Percentiles rank a stretch among this genome's conserved stretches.
Conservation (phyloP, 1,284 basidiomycete genomes). For the Wallemia ichthyophaga region DNA sequence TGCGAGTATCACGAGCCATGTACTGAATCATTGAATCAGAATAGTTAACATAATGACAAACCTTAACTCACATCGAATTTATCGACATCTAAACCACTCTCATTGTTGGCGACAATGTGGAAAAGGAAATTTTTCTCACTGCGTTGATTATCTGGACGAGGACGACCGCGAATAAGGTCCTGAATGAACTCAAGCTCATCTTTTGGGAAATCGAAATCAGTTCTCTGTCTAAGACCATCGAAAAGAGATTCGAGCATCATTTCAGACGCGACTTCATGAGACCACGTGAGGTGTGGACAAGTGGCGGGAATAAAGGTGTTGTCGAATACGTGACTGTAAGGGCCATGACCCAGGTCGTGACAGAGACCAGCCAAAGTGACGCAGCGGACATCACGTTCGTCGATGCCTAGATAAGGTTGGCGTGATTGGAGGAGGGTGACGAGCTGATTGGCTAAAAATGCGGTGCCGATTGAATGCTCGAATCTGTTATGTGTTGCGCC, state of each 20-base stretch:
- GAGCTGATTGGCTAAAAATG: conserved; percentile 31
- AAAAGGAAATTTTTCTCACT: conserved; percentile 24
- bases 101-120: conserved; percentile 44
- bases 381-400: conserved; percentile 31
- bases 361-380: conserved; percentile 37
- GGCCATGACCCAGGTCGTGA: conserved; percentile 38
- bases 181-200: conserved; percentile 30
- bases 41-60: not conserved
- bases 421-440: conserved; percentile 25
- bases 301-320: not conserved
- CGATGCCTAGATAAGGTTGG: conserved; percentile 32
- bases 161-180: conserved; percentile 32
- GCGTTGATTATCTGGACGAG: conserved; percentile 10
- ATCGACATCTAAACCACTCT: conserved; percentile 50
- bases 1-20: conserved; percentile 27
- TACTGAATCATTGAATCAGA: conserved; percentile 32
- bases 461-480: conserved; percentile 49
- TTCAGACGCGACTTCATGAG: conserved; percentile 35
- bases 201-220: conserved; percentile 19
- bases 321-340: conserved; percentile 27
- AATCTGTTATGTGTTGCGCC: conserved; percentile 44
- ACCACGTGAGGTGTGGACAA: conserved; percentile 24
- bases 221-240: conserved; percentile 13
- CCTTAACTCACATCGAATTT: conserved; percentile 21
- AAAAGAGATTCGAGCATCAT: conserved; percentile 39